phyloP scores from a whole-genome alignment of 495 filamentous ascomycete species.

The Amphirosellinia nigrospora region DNA sequence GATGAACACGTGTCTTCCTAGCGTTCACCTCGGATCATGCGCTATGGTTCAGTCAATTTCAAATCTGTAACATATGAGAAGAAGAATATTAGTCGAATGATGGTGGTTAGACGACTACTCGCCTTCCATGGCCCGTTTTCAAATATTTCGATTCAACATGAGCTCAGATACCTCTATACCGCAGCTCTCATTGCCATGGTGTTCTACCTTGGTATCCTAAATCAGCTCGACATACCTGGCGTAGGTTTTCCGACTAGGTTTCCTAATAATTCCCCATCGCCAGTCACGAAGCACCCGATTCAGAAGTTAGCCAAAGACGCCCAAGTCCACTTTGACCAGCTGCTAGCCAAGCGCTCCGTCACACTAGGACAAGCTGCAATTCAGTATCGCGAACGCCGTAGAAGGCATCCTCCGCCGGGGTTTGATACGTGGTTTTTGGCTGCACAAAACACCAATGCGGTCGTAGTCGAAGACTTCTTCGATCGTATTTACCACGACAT shows the following conservation, averaged over 20 bases:
- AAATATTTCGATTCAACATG: constrained; percentile 11
- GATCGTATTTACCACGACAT: constrained; percentile 65
- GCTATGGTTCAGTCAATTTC: background rate
- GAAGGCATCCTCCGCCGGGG: constrained; percentile 66
- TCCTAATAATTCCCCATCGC: background rate
- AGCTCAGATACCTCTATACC: constrained; percentile 17
- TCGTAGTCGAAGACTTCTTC: constrained; percentile 65
- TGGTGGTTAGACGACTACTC: constrained; percentile 12
- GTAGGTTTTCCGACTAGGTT: background rate
- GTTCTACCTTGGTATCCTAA: constrained; percentile 8
- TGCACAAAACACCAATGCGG: constrained; percentile 55
- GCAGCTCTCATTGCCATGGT: constrained; percentile 11
- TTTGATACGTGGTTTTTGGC: constrained; percentile 65
- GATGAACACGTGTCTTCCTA: background rate
- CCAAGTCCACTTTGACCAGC: constrained; percentile 22
- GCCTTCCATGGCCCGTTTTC: background rate
- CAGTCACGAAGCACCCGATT: constrained; percentile 8
- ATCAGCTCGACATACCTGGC: background rate
- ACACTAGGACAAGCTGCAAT: constrained; percentile 57
- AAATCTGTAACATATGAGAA: background rate
- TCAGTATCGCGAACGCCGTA: constrained; percentile 58
- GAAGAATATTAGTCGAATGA: background rate
- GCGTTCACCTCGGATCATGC: background rate
- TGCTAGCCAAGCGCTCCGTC: constrained; percentile 40
- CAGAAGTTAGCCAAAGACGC: constrained; percentile 8